Evolutionary conservation across 2,329 filamentous ascomycete genomes (phyloP).

Genomic region (Venturiaceae sp.): DNA sequence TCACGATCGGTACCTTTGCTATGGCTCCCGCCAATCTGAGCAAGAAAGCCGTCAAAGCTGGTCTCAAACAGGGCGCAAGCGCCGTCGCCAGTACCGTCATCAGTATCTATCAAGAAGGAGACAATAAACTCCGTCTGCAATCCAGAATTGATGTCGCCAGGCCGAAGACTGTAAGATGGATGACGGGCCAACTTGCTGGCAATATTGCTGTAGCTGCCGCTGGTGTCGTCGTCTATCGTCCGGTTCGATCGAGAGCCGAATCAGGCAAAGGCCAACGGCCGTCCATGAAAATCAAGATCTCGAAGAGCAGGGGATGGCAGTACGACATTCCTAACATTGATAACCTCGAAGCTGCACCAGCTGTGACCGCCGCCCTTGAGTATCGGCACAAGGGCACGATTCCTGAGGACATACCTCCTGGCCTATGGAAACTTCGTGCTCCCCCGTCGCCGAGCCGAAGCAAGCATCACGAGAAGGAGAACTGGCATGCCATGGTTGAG

Average conservation of each 20-base stretch:
- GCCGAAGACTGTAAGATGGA: slow-evolving; percentile 54
- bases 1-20: slow-evolving; percentile 21
- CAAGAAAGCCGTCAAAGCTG: slow-evolving; percentile 61
- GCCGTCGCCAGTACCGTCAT: slow-evolving; percentile 60
- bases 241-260: slow-evolving; percentile 23
- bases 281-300: slow-evolving; percentile 5
- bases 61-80: slow-evolving; percentile 64
- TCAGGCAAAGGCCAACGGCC: slow-evolving; percentile 27
- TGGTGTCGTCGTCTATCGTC: slow-evolving; percentile 57
- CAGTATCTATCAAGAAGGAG: slow-evolving; percentile 63
- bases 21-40: slow-evolving; percentile 43
- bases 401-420: background rate
- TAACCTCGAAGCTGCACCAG: slow-evolving; percentile 34
- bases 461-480: background rate
- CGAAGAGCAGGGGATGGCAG: slow-evolving; percentile 49
- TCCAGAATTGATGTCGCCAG: slow-evolving; percentile 41
- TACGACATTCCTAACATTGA: slow-evolving; percentile 56
- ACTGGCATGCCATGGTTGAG: slow-evolving; percentile 56
- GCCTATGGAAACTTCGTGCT: slow-evolving; percentile 2
- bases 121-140: slow-evolving; percentile 62
- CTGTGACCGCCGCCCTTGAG: background rate
- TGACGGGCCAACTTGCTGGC: slow-evolving; percentile 48
- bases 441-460: background rate
- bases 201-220: slow-evolving; percentile 56
- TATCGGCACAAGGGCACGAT: background rate